Evolutionary conservation across 768 basidiomycete species (phyloP).

Genomic region (Tricholoma sp.): DNA sequence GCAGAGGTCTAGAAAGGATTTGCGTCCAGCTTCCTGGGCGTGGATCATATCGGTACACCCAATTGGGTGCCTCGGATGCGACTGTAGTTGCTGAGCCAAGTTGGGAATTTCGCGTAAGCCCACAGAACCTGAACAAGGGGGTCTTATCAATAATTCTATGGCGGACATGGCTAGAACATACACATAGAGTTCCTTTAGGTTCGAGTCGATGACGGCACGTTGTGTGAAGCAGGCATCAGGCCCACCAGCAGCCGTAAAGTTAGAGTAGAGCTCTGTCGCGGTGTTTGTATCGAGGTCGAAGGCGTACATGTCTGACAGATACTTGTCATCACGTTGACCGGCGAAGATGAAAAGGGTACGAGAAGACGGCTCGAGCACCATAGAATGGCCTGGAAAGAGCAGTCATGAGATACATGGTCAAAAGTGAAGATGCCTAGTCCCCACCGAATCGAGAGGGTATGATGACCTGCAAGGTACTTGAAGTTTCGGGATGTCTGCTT

Average conservation of each 20-base stretch:
- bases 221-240: conserved; percentile 73
- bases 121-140: conserved; percentile 47
- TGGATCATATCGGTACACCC: conserved; percentile 62
- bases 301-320: conserved; percentile 72
- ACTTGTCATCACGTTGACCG: conserved; percentile 63
- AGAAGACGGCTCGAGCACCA: conserved; percentile 63
- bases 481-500: conserved; percentile 20
- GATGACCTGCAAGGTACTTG: conserved; percentile 28
- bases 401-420: neutral
- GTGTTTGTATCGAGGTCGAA: conserved; percentile 58
- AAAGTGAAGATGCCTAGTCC: conserved; percentile 5
- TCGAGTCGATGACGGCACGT: conserved; percentile 62
- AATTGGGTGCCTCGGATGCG: conserved; percentile 49
- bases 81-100: conserved; percentile 35
- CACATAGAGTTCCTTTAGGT: conserved; percentile 68
- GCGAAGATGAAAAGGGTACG: conserved; percentile 68
- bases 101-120: conserved; percentile 42
- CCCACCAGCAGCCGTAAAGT: conserved; percentile 58
- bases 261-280: conserved; percentile 56
- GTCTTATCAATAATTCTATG: neutral
- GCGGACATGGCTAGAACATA: conserved; percentile 24
- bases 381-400: conserved; percentile 58
- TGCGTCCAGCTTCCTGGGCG: conserved; percentile 63
- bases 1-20: conserved; percentile 37
- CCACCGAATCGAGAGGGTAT: conserved; percentile 62